phyloP scores from a whole-genome alignment of 495 filamentous ascomycete genomes.

The Hyaloscypha bicolor region DNA sequence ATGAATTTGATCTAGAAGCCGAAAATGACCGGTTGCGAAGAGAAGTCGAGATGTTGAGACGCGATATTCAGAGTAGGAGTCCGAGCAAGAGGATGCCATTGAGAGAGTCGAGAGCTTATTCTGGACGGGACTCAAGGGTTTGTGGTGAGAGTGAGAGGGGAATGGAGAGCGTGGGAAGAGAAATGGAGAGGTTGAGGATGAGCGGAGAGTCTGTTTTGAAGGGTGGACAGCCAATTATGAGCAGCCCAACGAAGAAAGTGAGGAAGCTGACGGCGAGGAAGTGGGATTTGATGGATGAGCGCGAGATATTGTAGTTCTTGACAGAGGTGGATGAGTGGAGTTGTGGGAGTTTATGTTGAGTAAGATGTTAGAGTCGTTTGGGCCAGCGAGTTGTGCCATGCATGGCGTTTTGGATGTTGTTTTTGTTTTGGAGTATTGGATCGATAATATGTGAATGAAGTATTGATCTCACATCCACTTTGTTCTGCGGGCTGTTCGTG shows the following conservation, averaged over 20 bases:
- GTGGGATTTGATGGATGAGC: conserved; percentile 59
- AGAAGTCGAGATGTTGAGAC: conserved; percentile 51
- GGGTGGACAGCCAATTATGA: background rate
- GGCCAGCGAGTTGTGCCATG: background rate
- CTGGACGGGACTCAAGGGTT: background rate
- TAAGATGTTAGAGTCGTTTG: background rate
- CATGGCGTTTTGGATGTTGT: background rate
- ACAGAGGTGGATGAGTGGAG: background rate
- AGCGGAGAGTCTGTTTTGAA: background rate
- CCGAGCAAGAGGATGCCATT: conserved; percentile 26
- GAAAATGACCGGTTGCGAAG: conserved; percentile 62
- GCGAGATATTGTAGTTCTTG: conserved; percentile 30
- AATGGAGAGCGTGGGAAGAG: conserved; percentile 8
- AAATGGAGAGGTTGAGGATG: conserved; percentile 20
- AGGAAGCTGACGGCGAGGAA: conserved; percentile 57
- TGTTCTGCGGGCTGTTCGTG: no score
- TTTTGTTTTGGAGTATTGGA: background rate
- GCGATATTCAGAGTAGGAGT: conserved; percentile 43
- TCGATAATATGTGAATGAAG: no score
- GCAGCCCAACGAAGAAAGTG: conserved; percentile 42
- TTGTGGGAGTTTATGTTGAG: background rate
- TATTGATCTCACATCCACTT: no score
- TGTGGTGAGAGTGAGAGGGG: conserved; percentile 1
- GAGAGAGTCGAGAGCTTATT: conserved; percentile 11
- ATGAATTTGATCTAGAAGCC: conserved; percentile 53